Conservation (phyloP, 768 basidiomycete species). For the Brasilioporus rufonigricans region DNA sequence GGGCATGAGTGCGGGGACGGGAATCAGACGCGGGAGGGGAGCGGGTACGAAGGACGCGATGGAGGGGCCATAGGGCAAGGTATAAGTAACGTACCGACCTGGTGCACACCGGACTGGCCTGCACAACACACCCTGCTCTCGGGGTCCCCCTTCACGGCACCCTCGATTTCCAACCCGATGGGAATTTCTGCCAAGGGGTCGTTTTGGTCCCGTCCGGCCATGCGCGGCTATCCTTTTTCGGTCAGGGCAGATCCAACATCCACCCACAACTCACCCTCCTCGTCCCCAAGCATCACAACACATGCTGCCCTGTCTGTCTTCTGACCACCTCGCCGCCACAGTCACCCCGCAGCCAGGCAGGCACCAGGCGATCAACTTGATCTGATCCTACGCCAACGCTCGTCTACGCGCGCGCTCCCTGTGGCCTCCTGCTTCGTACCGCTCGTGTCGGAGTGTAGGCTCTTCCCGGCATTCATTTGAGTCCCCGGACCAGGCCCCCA, state of each 20-base stretch:
- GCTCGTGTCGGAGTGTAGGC: slow-evolving; percentile 13
- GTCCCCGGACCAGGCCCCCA: slow-evolving; percentile 17
- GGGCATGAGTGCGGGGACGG: slow-evolving; percentile 21
- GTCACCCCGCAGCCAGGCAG: slow-evolving; percentile 3
- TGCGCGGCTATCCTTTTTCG: slow-evolving; percentile 18
- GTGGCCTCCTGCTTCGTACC: too few species aligned
- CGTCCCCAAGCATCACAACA: too few species aligned
- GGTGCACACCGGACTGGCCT: background rate
- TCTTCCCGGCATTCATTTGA: slow-evolving; percentile 3
- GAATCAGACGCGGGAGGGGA: background rate
- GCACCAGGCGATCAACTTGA: too few species aligned
- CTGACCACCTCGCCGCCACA: slow-evolving; percentile 4
- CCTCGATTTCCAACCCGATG: slow-evolving; percentile 20
- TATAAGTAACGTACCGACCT: slow-evolving; percentile 32
- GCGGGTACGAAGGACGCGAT: slow-evolving; percentile 17
- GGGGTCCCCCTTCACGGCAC: slow-evolving; percentile 26
- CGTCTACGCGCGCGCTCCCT: slow-evolving; percentile 2
- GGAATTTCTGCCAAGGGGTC: slow-evolving; percentile 18
- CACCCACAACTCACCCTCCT: too few species aligned
- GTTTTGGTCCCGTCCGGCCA: slow-evolving; percentile 26
- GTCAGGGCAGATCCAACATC: slow-evolving; percentile 24
- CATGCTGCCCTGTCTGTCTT: too few species aligned
- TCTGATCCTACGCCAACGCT: too few species aligned
- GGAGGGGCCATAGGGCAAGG: slow-evolving; percentile 24
- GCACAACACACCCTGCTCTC: slow-evolving; percentile 1